A percentile compares a stretch with the other conserved stretches of the same genome.
These are phyloP conservation scores for Daldinia concentrica DNA, from an alignment of 495 filamentous ascomycete genomes.

Conservation along the genomic window DNA sequence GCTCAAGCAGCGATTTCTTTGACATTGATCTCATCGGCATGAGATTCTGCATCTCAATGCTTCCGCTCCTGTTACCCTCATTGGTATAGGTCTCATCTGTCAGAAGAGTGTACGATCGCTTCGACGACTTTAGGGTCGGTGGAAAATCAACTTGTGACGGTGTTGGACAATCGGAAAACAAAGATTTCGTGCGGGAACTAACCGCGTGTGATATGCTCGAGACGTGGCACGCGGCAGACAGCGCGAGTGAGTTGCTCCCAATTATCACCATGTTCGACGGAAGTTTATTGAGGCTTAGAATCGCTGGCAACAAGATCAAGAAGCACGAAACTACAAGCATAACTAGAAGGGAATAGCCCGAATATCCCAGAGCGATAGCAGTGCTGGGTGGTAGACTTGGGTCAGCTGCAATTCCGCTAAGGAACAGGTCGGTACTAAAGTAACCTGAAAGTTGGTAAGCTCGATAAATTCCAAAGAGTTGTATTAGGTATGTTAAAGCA, in stretches of 20 bases:
- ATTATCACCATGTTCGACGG: slow-evolving; percentile 29
- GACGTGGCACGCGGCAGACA: slow-evolving; percentile 37
- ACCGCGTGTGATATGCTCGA: slow-evolving; percentile 26
- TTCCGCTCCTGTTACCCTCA: neutral
- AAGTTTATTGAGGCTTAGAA: slow-evolving; percentile 18
- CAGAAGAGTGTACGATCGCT: slow-evolving; percentile 1
- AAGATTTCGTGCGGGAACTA: neutral
- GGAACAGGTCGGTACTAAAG: slow-evolving; percentile 16
- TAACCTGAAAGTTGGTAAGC: slow-evolving; percentile 22
- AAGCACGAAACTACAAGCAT: slow-evolving; percentile 18
- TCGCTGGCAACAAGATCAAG: slow-evolving; percentile 17
- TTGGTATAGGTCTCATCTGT: neutral
- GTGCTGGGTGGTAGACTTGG: slow-evolving; percentile 33
- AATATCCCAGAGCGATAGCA: slow-evolving; percentile 31
- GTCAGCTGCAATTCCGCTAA: neutral
- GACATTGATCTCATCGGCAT: neutral
- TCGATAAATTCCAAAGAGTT: neutral
- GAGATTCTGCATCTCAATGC: slow-evolving; percentile 21
- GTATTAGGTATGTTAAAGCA: neutral
- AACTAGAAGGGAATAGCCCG: slow-evolving; percentile 23
- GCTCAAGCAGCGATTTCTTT: slow-evolving; percentile 1
- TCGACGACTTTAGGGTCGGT: slow-evolving; percentile 1
- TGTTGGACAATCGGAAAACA: neutral
- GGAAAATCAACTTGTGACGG: slow-evolving; percentile 4
- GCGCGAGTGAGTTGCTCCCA: slow-evolving; percentile 38